Base-by-base conservation (phyloP, 352 stramenopile species). In the Globisporangium spiculum region DNA sequence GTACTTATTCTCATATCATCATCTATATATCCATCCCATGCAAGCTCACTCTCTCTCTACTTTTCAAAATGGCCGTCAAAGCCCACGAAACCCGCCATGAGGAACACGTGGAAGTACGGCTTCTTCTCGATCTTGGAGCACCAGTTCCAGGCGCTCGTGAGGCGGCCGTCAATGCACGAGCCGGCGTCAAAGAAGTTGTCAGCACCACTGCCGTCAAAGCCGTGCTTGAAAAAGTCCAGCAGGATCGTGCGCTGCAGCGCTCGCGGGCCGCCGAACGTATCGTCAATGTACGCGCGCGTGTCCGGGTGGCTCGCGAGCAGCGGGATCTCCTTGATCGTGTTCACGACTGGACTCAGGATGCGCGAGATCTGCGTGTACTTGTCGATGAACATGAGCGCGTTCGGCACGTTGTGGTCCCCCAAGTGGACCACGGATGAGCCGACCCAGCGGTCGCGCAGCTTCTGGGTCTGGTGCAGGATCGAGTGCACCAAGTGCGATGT, bases 311-410 rank as follows among this genome's bases (percentile, higher is more conserved):
- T 60, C 60, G 77, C 72, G 30, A 92, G 73, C 27, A 67, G 57
- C 16, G 67, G 63, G 54, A 92, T 77, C 62, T 85, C 80, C 56
- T 85, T 70, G 53, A 88, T 69, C 27, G 83, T 89, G 50, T 86
- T 83, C 26, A 82, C 80, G 46, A 91, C 82, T 0, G 83, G 83
- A 53, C 80, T 88, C 52, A 91, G 56, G 57, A 91, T 91, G 46
- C 79, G 79, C 48, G 79, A 81, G 63, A 94, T 90, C 76, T 98
- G 92, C 41, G 91, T 97, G 77, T 98, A 98, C 78, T 98, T 98
- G 79, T 98, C 94, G 72, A 98, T 98, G 63, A 98, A 98, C 71
- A 96, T 94, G 52, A 98, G 80, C 32, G 94, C 93, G 61, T 98
- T 98, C n/a, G 94, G 94, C 27, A 98, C 94, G 72, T 98, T 98